Evolutionary conservation across 306 rosid genomes (phyloP).

Genomic region (Phaseolus lunatus): DNA sequence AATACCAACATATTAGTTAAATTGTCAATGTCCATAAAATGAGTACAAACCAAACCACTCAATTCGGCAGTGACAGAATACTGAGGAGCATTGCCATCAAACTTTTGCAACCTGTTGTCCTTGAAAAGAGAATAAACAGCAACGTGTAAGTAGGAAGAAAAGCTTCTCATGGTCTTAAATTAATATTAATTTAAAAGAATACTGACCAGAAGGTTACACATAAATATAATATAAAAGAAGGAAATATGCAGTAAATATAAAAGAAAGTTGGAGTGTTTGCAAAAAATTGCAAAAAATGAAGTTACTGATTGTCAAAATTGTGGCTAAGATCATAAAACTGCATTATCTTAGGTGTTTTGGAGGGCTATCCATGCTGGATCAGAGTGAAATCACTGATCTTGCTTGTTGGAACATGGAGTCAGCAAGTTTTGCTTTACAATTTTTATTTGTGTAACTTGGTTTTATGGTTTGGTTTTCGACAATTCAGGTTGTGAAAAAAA

Average conservation of each 20-base stretch:
- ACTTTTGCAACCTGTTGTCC: conserved; percentile 84
- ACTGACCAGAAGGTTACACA: conserved; percentile 18
- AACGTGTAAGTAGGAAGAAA: conserved; percentile 25
- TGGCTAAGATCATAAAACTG: background rate
- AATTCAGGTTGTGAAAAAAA: background rate
- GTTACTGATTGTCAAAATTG: background rate
- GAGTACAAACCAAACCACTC: conserved; percentile 75
- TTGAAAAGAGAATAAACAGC: conserved; percentile 45
- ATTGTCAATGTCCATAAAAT: conserved; percentile 28
- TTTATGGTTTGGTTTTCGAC: background rate
- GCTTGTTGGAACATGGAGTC: background rate
- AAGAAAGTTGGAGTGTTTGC: background rate
- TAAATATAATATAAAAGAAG: conserved; percentile 26
- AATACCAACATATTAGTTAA: conserved; percentile 9
- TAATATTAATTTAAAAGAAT: conserved; percentile 18
- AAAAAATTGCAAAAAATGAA: conserved; percentile 11
- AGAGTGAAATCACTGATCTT: background rate
- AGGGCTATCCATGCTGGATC: background rate
- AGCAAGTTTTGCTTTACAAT: background rate
- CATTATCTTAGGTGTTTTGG: background rate
- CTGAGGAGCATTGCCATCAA: conserved; percentile 69
- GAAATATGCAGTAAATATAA: conserved; percentile 37
- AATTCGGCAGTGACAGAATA: conserved; percentile 79
- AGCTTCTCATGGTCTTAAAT: background rate
- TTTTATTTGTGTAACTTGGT: background rate